These are phyloP conservation scores for Ustulina deusta DNA, from an alignment of 2,329 filamentous ascomycete genomes.

Conservation along the genomic window DNA sequence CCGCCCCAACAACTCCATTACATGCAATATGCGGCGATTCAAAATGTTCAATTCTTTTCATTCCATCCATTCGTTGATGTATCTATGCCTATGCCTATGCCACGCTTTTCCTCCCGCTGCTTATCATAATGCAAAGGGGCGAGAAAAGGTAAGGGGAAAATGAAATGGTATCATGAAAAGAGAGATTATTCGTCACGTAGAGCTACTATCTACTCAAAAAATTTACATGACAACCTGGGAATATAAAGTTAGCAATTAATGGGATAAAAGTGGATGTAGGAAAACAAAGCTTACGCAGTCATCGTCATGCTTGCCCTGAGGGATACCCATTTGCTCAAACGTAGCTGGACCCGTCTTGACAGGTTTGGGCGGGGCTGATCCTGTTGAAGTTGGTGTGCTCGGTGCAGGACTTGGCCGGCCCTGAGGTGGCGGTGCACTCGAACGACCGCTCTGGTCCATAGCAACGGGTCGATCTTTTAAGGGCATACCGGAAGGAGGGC, in stretches of 20 bases:
- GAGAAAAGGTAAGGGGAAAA: not conserved
- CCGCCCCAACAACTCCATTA: conserved; percentile 10
- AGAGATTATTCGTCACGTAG: conserved; percentile 9
- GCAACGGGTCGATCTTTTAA: conserved; percentile 46
- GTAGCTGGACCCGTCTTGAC: conserved; percentile 82
- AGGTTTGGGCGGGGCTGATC: conserved; percentile 55
- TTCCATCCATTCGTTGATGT: conserved; percentile 14
- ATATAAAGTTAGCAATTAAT: conserved; percentile 13
- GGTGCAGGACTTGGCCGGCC: conserved; percentile 48
- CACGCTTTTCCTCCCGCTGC: not conserved
- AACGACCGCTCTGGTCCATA: conserved; percentile 48
- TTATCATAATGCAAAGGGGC: not conserved
- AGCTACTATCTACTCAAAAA: conserved; percentile 12
- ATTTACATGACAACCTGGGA: conserved; percentile 35
- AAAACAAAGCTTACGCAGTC: conserved; percentile 79
- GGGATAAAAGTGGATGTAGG: not conserved
- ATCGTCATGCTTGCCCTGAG: conserved; percentile 81
- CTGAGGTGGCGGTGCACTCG: conserved; percentile 54
- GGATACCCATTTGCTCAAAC: conserved; percentile 98
- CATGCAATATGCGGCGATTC: conserved; percentile 10
- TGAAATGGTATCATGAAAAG: conserved; percentile 22
- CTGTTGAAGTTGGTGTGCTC: conserved; percentile 45
- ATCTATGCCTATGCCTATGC: conserved; percentile 24
- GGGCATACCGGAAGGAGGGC: conserved; percentile 26
- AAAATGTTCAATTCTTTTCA: conserved; percentile 13